These are phyloP conservation scores for Nematodospora anomalae DNA, from an alignment of 1,139 yeast species.

Conservation along the genomic window DNA sequence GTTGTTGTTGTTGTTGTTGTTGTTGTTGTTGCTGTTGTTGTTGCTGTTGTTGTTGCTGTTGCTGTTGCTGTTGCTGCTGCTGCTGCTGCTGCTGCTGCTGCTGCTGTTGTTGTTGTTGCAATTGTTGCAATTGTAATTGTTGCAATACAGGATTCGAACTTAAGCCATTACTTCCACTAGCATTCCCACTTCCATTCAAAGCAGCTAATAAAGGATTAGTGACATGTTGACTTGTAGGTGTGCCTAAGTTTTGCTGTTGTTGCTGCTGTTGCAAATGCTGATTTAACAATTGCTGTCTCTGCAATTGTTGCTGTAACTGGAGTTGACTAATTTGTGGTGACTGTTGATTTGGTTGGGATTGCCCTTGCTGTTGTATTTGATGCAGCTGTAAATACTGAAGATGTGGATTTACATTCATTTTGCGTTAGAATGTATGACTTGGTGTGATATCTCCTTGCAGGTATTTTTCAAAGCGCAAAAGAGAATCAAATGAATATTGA, in stretches of 20 bases:
- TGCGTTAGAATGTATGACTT: too few relatives aligned
- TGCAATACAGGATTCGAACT: slow-evolving; percentile 31
- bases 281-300: slow-evolving; percentile 39
- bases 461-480: too few relatives aligned
- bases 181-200: slow-evolving; percentile 29
- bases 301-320: slow-evolving; percentile 43
- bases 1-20: slow-evolving; percentile 27
- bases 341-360: slow-evolving; percentile 40
- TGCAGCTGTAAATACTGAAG: slow-evolving; percentile 45
- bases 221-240: slow-evolving; percentile 22
- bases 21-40: slow-evolving; percentile 22
- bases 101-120: slow-evolving; percentile 21
- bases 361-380: slow-evolving; percentile 33
- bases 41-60: slow-evolving; percentile 14
- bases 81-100: slow-evolving; percentile 23
- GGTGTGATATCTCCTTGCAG: too few relatives aligned
- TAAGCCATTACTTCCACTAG: slow-evolving; percentile 9
- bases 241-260: slow-evolving; percentile 25
- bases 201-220: slow-evolving; percentile 39
- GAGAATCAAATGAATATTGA: too few relatives aligned
- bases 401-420: slow-evolving; percentile 44
- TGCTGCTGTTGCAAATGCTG: slow-evolving; percentile 28
- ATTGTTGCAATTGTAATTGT: slow-evolving; percentile 33
- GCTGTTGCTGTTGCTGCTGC: slow-evolving; percentile 19
- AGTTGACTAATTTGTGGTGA: slow-evolving; percentile 43